Percentiles rank a stretch among this genome's conserved stretches.
Conservation (phyloP, 202 grass and related monocot species). For the Musa balbisiana region DNA sequence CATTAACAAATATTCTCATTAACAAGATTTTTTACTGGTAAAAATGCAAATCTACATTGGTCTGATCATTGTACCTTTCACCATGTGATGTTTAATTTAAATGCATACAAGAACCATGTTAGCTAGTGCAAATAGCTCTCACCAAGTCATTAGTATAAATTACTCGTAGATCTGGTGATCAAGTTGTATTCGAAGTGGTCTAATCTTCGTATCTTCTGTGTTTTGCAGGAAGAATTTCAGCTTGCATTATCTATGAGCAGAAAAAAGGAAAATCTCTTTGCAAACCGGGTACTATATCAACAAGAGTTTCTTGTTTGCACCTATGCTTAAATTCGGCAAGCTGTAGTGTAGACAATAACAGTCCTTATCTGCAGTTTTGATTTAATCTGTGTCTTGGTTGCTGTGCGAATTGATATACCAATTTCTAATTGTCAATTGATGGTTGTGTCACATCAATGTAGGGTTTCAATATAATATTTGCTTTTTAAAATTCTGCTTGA, state of each 20-base stretch:
- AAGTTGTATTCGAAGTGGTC: not conserved
- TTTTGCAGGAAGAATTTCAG: slow-evolving; percentile 86
- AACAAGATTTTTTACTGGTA: not conserved
- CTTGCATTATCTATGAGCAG: slow-evolving; percentile 88
- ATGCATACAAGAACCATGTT: not conserved
- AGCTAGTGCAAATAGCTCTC: not conserved
- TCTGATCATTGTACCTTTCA: not conserved
- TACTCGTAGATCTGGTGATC: not conserved
- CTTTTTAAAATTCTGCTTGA: no score
- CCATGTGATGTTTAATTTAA: not conserved
- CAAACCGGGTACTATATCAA: slow-evolving; percentile 54
- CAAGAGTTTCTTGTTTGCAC: not conserved
- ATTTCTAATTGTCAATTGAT: no score
- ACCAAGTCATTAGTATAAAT: not conserved
- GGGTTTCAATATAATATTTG: no score
- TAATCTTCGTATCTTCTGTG: not conserved
- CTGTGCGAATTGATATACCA: no score
- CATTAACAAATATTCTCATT: not conserved
- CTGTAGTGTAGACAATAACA: not conserved
- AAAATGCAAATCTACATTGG: not conserved
- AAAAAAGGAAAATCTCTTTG: slow-evolving; percentile 36
- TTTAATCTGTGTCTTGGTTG: no score
- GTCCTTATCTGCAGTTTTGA: no score
- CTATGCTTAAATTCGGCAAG: not conserved
- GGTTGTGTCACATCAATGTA: no score